These are phyloP conservation scores for Lanzia echinophila DNA, from an alignment of 2,329 filamentous ascomycete species.

Conservation along the genomic window DNA sequence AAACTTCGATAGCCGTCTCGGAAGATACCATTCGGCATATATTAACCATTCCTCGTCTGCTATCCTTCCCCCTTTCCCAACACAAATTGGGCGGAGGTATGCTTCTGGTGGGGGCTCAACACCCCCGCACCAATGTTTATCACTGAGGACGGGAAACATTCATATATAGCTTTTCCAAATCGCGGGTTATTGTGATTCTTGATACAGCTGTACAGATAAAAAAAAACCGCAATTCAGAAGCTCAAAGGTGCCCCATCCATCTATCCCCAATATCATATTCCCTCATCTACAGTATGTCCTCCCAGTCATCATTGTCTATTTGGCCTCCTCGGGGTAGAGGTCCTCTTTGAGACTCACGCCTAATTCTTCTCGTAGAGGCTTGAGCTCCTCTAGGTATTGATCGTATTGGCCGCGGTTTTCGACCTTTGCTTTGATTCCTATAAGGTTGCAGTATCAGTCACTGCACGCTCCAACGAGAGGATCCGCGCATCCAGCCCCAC, in stretches of 20 bases:
- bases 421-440: conserved; percentile 98
- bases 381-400: conserved; percentile 90
- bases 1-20: no score
- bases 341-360: conserved; percentile 88
- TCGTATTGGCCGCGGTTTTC: conserved; percentile 98
- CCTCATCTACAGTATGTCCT: conserved; percentile 20
- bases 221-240: conserved; percentile 25
- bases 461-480: conserved; percentile 91
- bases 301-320: conserved; percentile 21
- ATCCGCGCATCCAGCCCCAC: conserved; percentile 81
- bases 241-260: conserved; percentile 14
- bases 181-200: conserved; percentile 28
- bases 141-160: neutral
- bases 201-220: conserved; percentile 30
- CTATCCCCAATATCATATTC: conserved; percentile 15
- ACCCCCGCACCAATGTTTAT: neutral
- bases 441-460: conserved; percentile 18
- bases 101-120: no score
- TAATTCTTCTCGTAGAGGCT: conserved; percentile 87
- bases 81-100: no score
- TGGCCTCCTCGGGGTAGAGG: conserved; percentile 66
- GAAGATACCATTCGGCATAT: no score
- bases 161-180: neutral
- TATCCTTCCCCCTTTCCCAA: no score
- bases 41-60: no score